Percentiles rank a stretch among this genome's conserved stretches.
These are phyloP conservation scores for Vitis amurensis DNA, from an alignment of 164 flowering plant species.

Conservation along the genomic window DNA sequence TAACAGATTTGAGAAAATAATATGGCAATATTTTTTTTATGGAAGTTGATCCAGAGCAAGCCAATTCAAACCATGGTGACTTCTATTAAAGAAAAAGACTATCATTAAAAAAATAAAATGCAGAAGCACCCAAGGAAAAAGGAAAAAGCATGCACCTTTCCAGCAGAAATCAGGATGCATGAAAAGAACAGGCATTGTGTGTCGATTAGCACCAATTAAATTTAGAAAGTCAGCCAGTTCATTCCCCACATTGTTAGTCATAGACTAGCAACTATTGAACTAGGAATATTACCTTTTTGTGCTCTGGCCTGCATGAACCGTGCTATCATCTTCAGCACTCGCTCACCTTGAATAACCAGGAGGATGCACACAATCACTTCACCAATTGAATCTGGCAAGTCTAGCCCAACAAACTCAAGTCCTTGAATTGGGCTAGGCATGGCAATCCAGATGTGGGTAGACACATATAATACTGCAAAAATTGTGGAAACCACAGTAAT, in stretches of 20 bases:
- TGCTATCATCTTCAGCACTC: constrained; percentile 63
- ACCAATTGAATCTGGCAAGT: constrained; percentile 95
- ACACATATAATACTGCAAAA: constrained; percentile 63
- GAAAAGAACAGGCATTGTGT: neutral
- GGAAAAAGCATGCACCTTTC: neutral
- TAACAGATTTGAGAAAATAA: neutral
- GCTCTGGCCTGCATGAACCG: constrained; percentile 88
- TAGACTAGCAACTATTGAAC: neutral
- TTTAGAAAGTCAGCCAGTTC: neutral
- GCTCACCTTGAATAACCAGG: constrained; percentile 76
- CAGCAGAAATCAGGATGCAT: neutral
- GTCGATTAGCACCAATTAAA: neutral
- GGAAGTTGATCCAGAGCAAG: neutral
- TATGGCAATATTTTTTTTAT: neutral
- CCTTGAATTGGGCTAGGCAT: constrained; percentile 73
- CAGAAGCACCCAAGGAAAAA: neutral
- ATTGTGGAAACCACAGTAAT: constrained; percentile 69
- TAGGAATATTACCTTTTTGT: constrained; percentile 59
- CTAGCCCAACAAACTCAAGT: constrained; percentile 90
- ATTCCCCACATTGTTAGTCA: neutral
- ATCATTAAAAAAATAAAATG: neutral
- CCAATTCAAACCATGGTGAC: neutral
- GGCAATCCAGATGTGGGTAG: constrained; percentile 63
- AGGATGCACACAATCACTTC: constrained; percentile 77
- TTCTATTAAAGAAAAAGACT: neutral